Conservation (phyloP, 371 early-diverging fungal genomes). For the Mucor circinelloides region DNA sequence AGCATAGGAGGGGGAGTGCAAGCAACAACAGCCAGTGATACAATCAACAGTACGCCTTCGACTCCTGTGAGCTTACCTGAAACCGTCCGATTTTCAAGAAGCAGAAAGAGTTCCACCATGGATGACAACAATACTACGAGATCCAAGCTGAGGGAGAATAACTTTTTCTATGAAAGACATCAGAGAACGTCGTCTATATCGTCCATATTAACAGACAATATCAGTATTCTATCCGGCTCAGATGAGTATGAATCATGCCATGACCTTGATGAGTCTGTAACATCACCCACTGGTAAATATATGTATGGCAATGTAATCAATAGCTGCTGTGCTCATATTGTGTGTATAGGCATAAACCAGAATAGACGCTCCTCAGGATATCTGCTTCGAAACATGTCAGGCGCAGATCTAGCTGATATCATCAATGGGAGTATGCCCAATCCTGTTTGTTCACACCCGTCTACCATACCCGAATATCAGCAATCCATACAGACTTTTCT, state of each 20-base stretch:
- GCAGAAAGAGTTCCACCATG: constrained; percentile 11
- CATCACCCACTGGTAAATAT: background rate
- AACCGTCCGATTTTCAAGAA: constrained; percentile 7
- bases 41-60: constrained; percentile 17
- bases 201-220: constrained; percentile 13
- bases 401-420: constrained; percentile 16
- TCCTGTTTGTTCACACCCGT: background rate
- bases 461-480: constrained; percentile 11
- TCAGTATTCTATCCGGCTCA: background rate
- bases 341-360: constrained; percentile 11
- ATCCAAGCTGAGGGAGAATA: constrained; percentile 10
- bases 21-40: background rate
- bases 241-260: constrained; percentile 9
- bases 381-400: constrained; percentile 21
- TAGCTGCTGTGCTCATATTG: too few species aligned
- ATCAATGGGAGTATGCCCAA: constrained; percentile 1
- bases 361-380: constrained; percentile 1
- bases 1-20: background rate
- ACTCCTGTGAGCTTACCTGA: constrained; percentile 26
- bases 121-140: constrained; percentile 7
- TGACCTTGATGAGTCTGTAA: background rate
- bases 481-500: constrained; percentile 17
- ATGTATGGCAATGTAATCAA: too few species aligned
- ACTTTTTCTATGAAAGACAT: background rate
- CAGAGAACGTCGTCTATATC: constrained; percentile 11